Conservation (phyloP, 1,284 basidiomycete species). For the Phellinidium pouzarii region DNA sequence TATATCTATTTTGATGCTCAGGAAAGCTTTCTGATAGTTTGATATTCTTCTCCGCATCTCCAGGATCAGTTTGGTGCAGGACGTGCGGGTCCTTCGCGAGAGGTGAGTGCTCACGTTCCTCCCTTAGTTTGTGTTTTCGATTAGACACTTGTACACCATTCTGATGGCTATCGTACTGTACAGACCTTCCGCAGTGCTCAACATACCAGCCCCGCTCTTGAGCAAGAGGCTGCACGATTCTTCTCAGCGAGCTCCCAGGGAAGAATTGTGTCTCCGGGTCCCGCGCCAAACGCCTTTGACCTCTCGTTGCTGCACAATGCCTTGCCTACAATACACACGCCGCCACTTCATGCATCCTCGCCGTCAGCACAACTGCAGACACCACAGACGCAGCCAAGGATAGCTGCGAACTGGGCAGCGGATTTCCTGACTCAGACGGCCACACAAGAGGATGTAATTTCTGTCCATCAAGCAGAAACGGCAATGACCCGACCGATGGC, state of each 20-base stretch:
- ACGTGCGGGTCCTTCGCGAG: constrained; percentile 49
- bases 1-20: constrained; percentile 1
- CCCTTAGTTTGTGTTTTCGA: background rate
- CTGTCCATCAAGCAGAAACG: constrained; percentile 1
- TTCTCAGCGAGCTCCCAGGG: constrained; percentile 39
- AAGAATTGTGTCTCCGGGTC: constrained; percentile 25
- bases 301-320: constrained; percentile 49
- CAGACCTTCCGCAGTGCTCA: constrained; percentile 58
- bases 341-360: constrained; percentile 22
- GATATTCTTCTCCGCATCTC: background rate
- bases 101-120: constrained; percentile 34
- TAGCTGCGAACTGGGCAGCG: constrained; percentile 44
- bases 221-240: constrained; percentile 64
- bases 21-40: background rate
- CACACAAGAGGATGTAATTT: background rate
- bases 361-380: constrained; percentile 28
- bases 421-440: constrained; percentile 43
- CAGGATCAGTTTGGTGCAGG: constrained; percentile 60
- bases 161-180: constrained; percentile 15
- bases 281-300: constrained; percentile 42
- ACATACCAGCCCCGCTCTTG: constrained; percentile 35
- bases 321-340: constrained; percentile 34
- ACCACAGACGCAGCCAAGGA: constrained; percentile 27
- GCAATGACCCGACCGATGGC: background rate
- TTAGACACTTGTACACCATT: constrained; percentile 11